Base-by-base conservation (phyloP, 352 stramenopile genomes). In the Phytophthora pini region DNA sequence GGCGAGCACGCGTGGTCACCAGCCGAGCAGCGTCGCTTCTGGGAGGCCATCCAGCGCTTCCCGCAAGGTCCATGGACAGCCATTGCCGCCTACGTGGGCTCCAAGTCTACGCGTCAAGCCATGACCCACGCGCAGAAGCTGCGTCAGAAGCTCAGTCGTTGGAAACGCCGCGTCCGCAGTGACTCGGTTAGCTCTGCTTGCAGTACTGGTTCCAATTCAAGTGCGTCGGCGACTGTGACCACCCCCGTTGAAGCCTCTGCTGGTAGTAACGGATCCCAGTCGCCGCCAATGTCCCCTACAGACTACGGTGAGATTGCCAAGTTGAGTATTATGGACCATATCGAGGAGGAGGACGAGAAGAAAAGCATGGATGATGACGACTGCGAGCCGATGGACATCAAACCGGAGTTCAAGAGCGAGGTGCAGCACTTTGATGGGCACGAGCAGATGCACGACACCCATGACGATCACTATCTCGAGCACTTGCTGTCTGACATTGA, bases 51-150 rank as follows among this genome's bases (percentile, higher is more conserved):
- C 56, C 71, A 84, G 48, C 64, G 69, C 20, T 88, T 88, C 57
- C 80, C 80, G 22, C 79, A 88, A 40, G 80, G 80, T 0, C 80
- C 80, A 8, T 89, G 80, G 80, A 87, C 80, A 15, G 74, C 72
- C 34, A 87, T 89, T 56, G 80, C 80, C 26, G 77, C 65, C 48
- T 85, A 84, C 61, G 71, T 90, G 34, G 77, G 79, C 52, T 85
- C 81, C 55, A 84, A 84, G 34, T 86, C 79, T 1, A 88, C 79
- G 9, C 81, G 81, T 34, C 81, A 90, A 67, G 80, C 81, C 12
- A 87, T 88, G 77, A 90, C 81, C 4, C 79, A 88, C 51, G 81
- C 77, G 56, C 81, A 90, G 61, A 90, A 90, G 65, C 70, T 88
- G 39, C 77, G 81, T 3, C 79, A 88, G 70, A 90, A 90, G 53